Evolutionary conservation across 768 basidiomycete genomes (phyloP), one percentile per base, ranked within the genome.

Genomic region (Rickenella mellea): DNA sequence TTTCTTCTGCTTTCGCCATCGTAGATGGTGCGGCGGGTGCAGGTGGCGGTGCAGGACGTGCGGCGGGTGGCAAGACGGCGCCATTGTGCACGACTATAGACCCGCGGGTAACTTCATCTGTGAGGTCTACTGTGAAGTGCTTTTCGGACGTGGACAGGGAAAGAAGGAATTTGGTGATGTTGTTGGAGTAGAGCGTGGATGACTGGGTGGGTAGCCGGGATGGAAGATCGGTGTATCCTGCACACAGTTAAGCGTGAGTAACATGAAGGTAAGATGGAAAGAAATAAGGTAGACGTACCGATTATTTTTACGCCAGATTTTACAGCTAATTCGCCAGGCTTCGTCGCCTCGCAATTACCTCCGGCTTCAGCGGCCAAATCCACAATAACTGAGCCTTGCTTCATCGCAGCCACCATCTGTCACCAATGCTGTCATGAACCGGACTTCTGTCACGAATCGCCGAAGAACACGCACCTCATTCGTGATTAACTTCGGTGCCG

Each of bases 171-270:
- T 92, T 92, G 27, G 83, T 81, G 48, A 92, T 80, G 54, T 92
- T 92, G 62, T 92, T 92, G 5, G 89, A 92, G 58, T 92, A 92
- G 5, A 92, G 65, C 3, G 86, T 88, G 4, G 85, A 88, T 4
- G 87, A 87, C 53, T 92, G 89, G 0, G 89, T 92, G 12, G 89
- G 89, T 27, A 92, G 64, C 28, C 89, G 75, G n/a, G 87, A 89
- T 5, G 88, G 82, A 38, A 91, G 67, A 60, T 92, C 89, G 37
- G 83, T 80, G 55, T 86, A 87, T 29, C 85, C 84, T 87, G 49
- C 1, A 35, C 39, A 39, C 31, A 21, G 27, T 27, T 30, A 54
- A n/a, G n/a, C n/a, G n/a, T n/a, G n/a, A n/a, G n/a, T n/a, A n/a
- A n/a, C 20, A 40, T 29, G 21, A 8, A 9, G 14, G 9, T 12